Conservation (phyloP, 83 land plant genomes). For the Larix sibirica region DNA sequence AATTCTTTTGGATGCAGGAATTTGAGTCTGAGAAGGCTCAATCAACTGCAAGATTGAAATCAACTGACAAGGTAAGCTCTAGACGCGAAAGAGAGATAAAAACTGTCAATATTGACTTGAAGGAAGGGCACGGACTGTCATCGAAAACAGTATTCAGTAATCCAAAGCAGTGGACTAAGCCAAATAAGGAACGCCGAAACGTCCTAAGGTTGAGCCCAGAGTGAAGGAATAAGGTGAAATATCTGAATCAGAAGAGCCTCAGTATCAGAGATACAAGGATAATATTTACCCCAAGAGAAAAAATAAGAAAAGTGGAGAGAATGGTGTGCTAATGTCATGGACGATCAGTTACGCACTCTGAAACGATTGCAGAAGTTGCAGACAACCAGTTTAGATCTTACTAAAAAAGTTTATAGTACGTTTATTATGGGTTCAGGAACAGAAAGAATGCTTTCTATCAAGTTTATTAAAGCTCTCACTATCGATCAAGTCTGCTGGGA, state of each 20-base stretch:
- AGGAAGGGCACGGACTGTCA: conserved; percentile 27
- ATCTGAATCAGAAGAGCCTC: conserved; percentile 78
- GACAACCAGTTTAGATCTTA: conserved; percentile 76
- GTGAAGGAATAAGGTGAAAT: conserved; percentile 98
- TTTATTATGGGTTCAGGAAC: not conserved
- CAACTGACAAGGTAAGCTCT: conserved; percentile 14
- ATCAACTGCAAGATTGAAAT: not conserved
- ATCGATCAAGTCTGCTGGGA: not conserved
- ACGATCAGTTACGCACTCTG: conserved; percentile 72
- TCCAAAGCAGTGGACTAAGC: conserved; percentile 22
- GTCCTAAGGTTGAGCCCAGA: conserved; percentile 55
- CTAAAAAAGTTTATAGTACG: conserved; percentile 80
- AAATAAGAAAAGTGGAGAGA: conserved; percentile 93
- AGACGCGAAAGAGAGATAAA: conserved; percentile 30
- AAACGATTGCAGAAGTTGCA: conserved; percentile 83
- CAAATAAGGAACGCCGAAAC: conserved; percentile 40
- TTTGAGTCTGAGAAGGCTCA: conserved; percentile 15
- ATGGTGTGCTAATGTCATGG: conserved; percentile 94
- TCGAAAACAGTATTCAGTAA: not conserved
- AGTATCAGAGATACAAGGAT: conserved; percentile 66
- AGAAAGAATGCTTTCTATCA: not conserved
- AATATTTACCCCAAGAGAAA: conserved; percentile 38
- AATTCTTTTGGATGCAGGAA: conserved; percentile 17
- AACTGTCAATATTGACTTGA: conserved; percentile 14
- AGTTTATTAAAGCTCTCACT: not conserved